These are phyloP conservation scores for Lomentospora prolificans DNA, from an alignment of 2,329 filamentous ascomycete genomes.

Conservation along the genomic window DNA sequence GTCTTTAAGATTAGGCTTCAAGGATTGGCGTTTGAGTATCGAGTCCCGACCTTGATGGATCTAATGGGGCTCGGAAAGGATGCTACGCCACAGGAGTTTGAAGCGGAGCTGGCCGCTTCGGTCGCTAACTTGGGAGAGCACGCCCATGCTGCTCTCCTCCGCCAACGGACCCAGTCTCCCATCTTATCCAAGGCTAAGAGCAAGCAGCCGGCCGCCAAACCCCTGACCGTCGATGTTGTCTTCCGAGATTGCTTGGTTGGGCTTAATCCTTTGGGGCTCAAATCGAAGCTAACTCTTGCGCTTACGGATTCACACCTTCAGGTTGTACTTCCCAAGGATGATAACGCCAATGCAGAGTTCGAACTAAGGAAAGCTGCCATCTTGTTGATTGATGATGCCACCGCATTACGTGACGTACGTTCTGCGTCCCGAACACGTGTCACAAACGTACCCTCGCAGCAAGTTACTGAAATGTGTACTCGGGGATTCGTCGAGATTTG, in stretches of 20 bases:
- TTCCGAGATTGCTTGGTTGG: slow-evolving; percentile 75
- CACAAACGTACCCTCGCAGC: slow-evolving; percentile 18
- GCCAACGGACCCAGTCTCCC: slow-evolving; percentile 8
- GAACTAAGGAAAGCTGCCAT: slow-evolving; percentile 73
- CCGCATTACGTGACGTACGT: slow-evolving; percentile 18
- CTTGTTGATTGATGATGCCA: slow-evolving; percentile 68
- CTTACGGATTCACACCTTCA: slow-evolving; percentile 67
- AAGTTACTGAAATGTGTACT: slow-evolving; percentile 47
- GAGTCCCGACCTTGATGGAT: slow-evolving; percentile 73
- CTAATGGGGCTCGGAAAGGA: slow-evolving; percentile 61
- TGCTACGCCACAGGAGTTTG: slow-evolving; percentile 61
- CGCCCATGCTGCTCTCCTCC: slow-evolving; percentile 37
- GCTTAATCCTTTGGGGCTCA: slow-evolving; percentile 66
- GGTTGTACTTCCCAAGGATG: slow-evolving; percentile 55
- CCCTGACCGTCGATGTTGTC: slow-evolving; percentile 61
- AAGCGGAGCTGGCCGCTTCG: slow-evolving; percentile 66
- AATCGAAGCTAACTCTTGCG: slow-evolving; percentile 69
- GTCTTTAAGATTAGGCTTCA: slow-evolving; percentile 79
- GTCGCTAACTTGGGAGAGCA: slow-evolving; percentile 66
- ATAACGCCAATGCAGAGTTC: slow-evolving; percentile 52
- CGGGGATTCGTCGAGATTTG: slow-evolving; percentile 79
- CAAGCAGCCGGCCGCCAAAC: slow-evolving; percentile 29
- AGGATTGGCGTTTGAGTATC: slow-evolving; percentile 80
- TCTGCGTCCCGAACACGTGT: slow-evolving; percentile 10
- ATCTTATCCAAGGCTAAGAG: slow-evolving; percentile 15